Base-by-base conservation (phyloP, 116 monocot species). In the Papilionanthe hybrid region DNA sequence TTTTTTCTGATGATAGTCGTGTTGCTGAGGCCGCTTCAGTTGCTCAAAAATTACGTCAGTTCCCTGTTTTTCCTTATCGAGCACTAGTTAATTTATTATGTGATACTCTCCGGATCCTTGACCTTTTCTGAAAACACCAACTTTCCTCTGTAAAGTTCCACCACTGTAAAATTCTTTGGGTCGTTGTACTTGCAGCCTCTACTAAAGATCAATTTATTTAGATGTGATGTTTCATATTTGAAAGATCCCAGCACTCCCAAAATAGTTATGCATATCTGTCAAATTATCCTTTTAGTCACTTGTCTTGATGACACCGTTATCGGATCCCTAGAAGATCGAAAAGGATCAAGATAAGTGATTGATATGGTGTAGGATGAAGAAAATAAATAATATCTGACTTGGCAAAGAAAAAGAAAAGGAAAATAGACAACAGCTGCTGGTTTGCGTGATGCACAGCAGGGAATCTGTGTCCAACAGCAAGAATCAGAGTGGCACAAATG, bases 1-100 rank as follows among this genome's bases (percentile, higher is more conserved):
- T 98, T 82, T 98, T 98, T 87, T 94, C 94, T 87, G 98, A 98
- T 86, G 98, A 98, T 71, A 94, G 94, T 84, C 93, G 98, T 83
- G 98, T 98, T 85, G 98, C 98, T 23, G 98, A 98, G 82, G 98
- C 98, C 83, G 98, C 98, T 87, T 94, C 93, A 79, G 78, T 98
- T 85, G 98, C 98, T 75, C 98, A 98, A 82, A 98, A 93, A 91
- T 89, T 98, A 80, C 84, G 98, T 98, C 81, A 89, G 90, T 78
- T 78, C 23, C 15, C 32, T 20, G 27, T 75, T 75, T 27, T 75
- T 49, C 3, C 23, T 4, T 43, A 4, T 69, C 17, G 32, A 69
- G 12, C 15, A 60, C 22, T 60, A 60, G 5, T 9, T 60, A 22
- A 60, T 22, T 60, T 60, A 60, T 60, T 60, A 6, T 60, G 7